These are phyloP conservation scores for Globisporangium middletonii DNA, from an alignment of 352 stramenopile species.

Conservation along the genomic window DNA sequence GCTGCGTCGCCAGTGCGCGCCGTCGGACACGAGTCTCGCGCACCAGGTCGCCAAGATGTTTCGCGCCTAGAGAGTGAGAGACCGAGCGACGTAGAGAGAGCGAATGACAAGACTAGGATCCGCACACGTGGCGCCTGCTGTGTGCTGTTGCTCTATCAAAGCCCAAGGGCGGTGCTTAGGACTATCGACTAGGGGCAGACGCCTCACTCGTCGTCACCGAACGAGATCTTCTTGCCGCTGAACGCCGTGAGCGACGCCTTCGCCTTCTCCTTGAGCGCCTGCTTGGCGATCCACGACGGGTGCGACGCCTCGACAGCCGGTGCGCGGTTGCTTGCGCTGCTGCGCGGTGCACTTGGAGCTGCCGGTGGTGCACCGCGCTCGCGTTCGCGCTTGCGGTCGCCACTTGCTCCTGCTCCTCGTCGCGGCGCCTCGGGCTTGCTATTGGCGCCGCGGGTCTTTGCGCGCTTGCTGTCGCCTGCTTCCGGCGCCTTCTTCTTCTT, in stretches of 20 bases:
- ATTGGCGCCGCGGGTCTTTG: not conserved
- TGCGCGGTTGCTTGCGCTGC: not conserved
- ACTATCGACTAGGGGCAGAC: too few species aligned
- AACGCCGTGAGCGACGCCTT: constrained; percentile 63
- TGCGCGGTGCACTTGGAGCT: not conserved
- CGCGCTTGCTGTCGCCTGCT: constrained; percentile 16
- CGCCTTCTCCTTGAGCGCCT: constrained; percentile 79
- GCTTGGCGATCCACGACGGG: constrained; percentile 78
- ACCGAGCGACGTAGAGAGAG: not conserved
- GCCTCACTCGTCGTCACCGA: constrained; percentile 29
- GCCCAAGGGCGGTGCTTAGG: not conserved
- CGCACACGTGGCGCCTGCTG: not conserved
- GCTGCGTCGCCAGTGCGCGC: constrained; percentile 82
- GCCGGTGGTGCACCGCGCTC: constrained; percentile 19
- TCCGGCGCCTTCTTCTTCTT: constrained; percentile 53
- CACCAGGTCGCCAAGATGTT: constrained; percentile 87
- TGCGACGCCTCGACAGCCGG: constrained; percentile 28
- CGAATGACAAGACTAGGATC: too few species aligned
- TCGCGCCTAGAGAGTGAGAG: constrained; percentile 26
- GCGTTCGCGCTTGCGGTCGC: constrained; percentile 5
- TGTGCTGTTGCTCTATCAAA: not conserved
- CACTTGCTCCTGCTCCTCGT: constrained; percentile 7
- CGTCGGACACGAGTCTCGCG: constrained; percentile 72
- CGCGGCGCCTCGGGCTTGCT: not conserved
- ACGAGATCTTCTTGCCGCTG: constrained; percentile 81